A percentile compares a stretch with the other conserved stretches of the same genome.
phyloP scores from a whole-genome alignment of 208 protist species.

The Leishmania turanica region DNA sequence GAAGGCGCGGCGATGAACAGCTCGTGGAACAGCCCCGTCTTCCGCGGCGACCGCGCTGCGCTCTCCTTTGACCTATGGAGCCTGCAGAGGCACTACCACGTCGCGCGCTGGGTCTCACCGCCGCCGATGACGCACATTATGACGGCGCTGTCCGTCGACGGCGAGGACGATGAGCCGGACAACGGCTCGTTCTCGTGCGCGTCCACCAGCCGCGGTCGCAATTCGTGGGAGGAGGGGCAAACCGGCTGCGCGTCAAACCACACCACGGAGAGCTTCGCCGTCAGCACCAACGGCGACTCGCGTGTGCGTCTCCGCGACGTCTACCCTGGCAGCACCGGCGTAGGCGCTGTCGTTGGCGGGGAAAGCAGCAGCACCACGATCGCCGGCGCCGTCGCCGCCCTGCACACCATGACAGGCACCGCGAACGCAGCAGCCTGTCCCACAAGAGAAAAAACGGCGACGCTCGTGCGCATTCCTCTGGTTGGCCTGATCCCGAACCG shows the following conservation, averaged over 20 bases:
- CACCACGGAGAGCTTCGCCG: conserved; percentile 18
- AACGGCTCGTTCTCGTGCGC: conserved; percentile 17
- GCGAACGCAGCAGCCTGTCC: background rate
- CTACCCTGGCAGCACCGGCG: conserved; percentile 6
- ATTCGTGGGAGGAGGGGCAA: conserved; percentile 30
- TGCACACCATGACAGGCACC: background rate
- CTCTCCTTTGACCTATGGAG: conserved; percentile 76
- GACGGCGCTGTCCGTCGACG: conserved; percentile 12
- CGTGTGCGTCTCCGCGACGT: conserved; percentile 23
- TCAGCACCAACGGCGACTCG: conserved; percentile 29
- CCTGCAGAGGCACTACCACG: conserved; percentile 49
- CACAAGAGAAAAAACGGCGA: background rate
- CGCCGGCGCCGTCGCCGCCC: background rate
- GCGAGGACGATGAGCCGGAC: conserved; percentile 25
- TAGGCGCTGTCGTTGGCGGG: background rate
- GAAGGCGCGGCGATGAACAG: conserved; percentile 64
- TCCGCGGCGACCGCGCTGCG: conserved; percentile 62
- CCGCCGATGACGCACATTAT: conserved; percentile 26
- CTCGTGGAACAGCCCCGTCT: conserved; percentile 67
- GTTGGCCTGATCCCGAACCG: conserved; percentile 77
- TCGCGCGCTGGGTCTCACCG: conserved; percentile 36
- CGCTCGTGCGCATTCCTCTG: conserved; percentile 51
- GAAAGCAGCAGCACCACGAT: background rate
- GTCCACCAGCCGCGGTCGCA: conserved; percentile 27
- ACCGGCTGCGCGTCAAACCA: conserved; percentile 32